These are phyloP conservation scores for Erysimum cheiranthoides DNA, from an alignment of 345 rosid genomes.

Conservation along the genomic window DNA sequence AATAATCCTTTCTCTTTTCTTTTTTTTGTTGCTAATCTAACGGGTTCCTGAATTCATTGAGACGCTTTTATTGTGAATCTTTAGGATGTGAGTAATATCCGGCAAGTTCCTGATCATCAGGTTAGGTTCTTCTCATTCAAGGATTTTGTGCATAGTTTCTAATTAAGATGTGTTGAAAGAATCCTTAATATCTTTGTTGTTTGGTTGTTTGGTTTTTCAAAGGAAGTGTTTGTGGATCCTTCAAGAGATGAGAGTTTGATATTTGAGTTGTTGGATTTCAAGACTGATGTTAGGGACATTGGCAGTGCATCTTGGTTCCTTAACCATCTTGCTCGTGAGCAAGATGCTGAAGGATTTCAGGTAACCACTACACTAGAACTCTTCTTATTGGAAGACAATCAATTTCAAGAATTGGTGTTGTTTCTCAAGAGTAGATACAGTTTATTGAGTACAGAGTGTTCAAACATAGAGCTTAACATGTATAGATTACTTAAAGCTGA, in stretches of 20 bases:
- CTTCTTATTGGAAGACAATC: background rate
- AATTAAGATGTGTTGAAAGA: background rate
- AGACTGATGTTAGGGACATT: slow-evolving; percentile 63
- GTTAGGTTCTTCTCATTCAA: slow-evolving; percentile 38
- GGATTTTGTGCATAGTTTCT: background rate
- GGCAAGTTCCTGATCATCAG: slow-evolving; percentile 84
- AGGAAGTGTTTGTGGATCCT: slow-evolving; percentile 86
- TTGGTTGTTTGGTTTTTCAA: slow-evolving; percentile 42
- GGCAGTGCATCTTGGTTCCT: slow-evolving; percentile 82
- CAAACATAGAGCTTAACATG: background rate
- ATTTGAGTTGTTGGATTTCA: slow-evolving; percentile 77
- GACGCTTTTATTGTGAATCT: background rate
- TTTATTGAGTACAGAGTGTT: background rate
- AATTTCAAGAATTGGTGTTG: background rate
- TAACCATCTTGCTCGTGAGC: slow-evolving; percentile 70
- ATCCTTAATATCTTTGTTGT: background rate
- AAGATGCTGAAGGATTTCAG: slow-evolving; percentile 71
- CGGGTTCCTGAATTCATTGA: background rate
- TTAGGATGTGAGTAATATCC: slow-evolving; percentile 76
- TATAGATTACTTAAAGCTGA: background rate
- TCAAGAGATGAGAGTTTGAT: slow-evolving; percentile 86
- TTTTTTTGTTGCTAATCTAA: background rate
- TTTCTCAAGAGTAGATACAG: too few relatives aligned
- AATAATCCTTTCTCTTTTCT: background rate
- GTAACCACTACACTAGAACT: slow-evolving; percentile 56